These are phyloP conservation scores for Oenanthe javanica DNA, from an alignment of 140 eudicot genomes.

Conservation along the genomic window DNA sequence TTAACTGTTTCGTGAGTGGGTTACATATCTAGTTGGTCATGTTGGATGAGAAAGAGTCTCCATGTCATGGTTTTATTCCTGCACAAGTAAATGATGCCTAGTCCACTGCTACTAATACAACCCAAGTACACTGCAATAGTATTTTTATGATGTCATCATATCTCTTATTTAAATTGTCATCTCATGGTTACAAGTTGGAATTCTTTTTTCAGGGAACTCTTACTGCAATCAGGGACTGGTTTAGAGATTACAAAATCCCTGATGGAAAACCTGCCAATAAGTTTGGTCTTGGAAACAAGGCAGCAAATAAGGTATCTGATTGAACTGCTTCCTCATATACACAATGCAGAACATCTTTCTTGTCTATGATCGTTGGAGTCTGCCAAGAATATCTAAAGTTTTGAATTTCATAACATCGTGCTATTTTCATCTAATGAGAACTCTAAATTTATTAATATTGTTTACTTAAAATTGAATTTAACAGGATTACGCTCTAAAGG, in stretches of 20 bases:
- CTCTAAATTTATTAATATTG: neutral
- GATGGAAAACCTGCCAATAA: constrained; percentile 98
- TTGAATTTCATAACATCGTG: neutral
- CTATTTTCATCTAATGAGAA: neutral
- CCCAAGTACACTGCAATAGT: neutral
- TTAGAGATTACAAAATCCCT: constrained; percentile 97
- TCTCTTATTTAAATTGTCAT: neutral
- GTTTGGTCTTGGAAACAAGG: constrained; percentile 86
- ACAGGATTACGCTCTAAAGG: constrained; percentile 90
- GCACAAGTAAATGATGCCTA: neutral
- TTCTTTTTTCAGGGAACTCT: constrained; percentile 64
- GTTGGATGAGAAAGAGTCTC: neutral
- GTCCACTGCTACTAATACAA: neutral
- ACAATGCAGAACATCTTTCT: neutral
- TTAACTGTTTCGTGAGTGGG: neutral
- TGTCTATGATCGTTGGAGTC: neutral
- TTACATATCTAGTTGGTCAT: neutral
- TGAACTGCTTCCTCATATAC: constrained; percentile 8
- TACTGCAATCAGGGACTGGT: constrained; percentile 99
- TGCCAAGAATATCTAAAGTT: neutral
- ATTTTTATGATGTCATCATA: neutral
- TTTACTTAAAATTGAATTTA: neutral
- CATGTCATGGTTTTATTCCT: neutral
- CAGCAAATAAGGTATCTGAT: constrained; percentile 69
- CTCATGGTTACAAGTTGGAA: constrained; percentile 9